Percentiles rank a stretch among this genome's conserved stretches.
Conservation (phyloP, 352 stramenopile genomes). For the Phytophthora pluvialis region DNA sequence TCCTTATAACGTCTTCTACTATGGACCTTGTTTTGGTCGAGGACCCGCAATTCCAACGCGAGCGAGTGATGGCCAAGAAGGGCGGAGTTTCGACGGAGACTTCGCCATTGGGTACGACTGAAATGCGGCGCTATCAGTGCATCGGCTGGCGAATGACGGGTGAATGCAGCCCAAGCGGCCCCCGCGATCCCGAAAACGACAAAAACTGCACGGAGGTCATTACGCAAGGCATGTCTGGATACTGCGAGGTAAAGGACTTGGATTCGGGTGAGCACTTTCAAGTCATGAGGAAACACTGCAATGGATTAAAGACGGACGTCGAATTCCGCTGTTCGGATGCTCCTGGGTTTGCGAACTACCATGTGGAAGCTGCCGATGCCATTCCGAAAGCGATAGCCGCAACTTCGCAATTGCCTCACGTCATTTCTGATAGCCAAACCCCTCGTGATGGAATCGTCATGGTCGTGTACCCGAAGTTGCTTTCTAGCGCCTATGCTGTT, state of each 20-base stretch:
- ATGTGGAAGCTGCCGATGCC: slow-evolving; percentile 15
- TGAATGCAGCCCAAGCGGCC: slow-evolving; percentile 13
- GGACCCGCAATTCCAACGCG: no score
- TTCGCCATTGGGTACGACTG: no score
- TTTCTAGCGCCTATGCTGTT: slow-evolving; percentile 37
- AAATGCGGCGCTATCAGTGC: slow-evolving; percentile 5
- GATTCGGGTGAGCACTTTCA: slow-evolving; percentile 27
- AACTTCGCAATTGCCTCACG: neutral
- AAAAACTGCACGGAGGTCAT: slow-evolving; percentile 12
- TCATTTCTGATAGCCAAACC: slow-evolving; percentile 12
- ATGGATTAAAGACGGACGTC: slow-evolving; percentile 19
- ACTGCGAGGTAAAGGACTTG: slow-evolving; percentile 29
- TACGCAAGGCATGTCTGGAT: slow-evolving; percentile 34
- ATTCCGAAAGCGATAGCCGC: no score
- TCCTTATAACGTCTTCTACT: no score
- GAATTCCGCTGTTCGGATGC: slow-evolving; percentile 53
- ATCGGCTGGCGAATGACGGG: slow-evolving; percentile 23
- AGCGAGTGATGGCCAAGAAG: no score
- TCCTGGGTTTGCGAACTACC: slow-evolving; percentile 9
- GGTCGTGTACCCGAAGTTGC: slow-evolving; percentile 47
- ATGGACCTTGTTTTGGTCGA: no score
- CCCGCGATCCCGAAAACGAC: slow-evolving; percentile 9
- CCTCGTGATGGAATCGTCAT: slow-evolving; percentile 42
- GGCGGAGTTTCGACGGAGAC: no score
- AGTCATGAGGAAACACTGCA: slow-evolving; percentile 36